phyloP scores from a whole-genome alignment of 441 rosid genomes.

The Syzygium malaccense region DNA sequence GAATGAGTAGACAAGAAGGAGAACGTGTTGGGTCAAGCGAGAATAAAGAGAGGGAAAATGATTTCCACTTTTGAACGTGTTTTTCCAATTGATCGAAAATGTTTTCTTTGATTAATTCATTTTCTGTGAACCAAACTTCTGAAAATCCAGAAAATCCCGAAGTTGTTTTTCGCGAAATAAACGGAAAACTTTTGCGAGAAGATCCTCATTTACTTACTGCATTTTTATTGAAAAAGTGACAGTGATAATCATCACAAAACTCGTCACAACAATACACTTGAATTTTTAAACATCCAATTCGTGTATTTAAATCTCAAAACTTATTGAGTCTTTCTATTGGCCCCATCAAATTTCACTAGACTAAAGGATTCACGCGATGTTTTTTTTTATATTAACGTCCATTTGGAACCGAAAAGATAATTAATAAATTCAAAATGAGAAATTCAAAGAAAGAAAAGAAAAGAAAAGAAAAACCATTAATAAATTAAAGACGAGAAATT shows the following conservation, averaged over 20 bases:
- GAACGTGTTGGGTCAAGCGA: too few species aligned
- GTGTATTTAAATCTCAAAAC: neutral
- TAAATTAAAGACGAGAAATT: too few species aligned
- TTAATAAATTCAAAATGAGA: neutral
- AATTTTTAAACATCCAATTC: neutral
- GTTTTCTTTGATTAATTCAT: too few species aligned
- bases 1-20: too few species aligned
- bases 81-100: too few species aligned
- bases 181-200: rapidly evolving
- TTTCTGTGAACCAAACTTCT: too few species aligned
- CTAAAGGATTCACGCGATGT: neutral
- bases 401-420: neutral
- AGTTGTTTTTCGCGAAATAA: neutral
- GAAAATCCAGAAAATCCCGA: too few species aligned
- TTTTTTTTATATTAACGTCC: neutral
- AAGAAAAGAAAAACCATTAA: too few species aligned
- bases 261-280: rapidly evolving
- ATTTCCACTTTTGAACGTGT: too few species aligned
- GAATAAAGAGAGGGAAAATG: too few species aligned
- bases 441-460: too few species aligned
- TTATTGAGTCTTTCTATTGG: neutral
- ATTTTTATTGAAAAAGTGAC: neutral
- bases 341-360: neutral
- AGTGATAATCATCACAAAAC: neutral
- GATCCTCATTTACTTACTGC: neutral